A percentile compares a stretch with the other conserved stretches of the same genome.
Evolutionary conservation across 129 eudicot species (phyloP).

Genomic region (Flaveria trinervia): DNA sequence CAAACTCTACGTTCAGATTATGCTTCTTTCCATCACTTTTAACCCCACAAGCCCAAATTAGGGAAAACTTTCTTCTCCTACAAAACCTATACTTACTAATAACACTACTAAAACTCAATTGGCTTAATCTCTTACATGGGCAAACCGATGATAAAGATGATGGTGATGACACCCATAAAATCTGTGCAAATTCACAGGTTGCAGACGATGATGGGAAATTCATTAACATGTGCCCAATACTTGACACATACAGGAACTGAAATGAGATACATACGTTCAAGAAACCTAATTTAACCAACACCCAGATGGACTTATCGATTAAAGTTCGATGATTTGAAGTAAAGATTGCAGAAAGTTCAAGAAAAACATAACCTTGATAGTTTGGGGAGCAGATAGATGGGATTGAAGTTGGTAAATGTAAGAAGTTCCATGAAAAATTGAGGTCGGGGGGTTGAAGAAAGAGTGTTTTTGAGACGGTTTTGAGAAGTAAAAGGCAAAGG

Average conservation of each 20-base stretch:
- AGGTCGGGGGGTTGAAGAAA: neutral
- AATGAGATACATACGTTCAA: constrained; percentile 36
- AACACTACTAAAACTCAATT: constrained; percentile 19
- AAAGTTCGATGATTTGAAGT: constrained; percentile 10
- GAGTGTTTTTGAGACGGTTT: neutral
- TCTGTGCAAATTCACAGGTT: constrained; percentile 35
- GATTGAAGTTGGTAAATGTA: constrained; percentile 13
- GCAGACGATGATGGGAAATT: constrained; percentile 32
- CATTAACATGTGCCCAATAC: constrained; percentile 40
- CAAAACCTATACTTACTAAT: constrained; percentile 32
- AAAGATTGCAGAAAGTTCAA: constrained; percentile 18
- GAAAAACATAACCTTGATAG: constrained; percentile 36
- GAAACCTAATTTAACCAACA: constrained; percentile 16
- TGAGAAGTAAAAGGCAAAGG: neutral
- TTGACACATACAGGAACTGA: constrained; percentile 25
- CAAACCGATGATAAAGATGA: constrained; percentile 32
- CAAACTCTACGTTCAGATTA: constrained; percentile 35
- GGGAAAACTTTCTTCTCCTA: constrained; percentile 28
- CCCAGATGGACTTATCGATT: neutral
- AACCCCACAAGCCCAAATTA: constrained; percentile 44
- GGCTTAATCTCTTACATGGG: constrained; percentile 45
- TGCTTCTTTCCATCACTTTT: constrained; percentile 35
- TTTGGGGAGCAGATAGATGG: constrained; percentile 32
- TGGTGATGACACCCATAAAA: constrained; percentile 39
- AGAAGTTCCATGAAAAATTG: constrained; percentile 31